Evolutionary conservation across 345 rosid species (phyloP).

Genomic region (Hibiscus mutabilis): DNA sequence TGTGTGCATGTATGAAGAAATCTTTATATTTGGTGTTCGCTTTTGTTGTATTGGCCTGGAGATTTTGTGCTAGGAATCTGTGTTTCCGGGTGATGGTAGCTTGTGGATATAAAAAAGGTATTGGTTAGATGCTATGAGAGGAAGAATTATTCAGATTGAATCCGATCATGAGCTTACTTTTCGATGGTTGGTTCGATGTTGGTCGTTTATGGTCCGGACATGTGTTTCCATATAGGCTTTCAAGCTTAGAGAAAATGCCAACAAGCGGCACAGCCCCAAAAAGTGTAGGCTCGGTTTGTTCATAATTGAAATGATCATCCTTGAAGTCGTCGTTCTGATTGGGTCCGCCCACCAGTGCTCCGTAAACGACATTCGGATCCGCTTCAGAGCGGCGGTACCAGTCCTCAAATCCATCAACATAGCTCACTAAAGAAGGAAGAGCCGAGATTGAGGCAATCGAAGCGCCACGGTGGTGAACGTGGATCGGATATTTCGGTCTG

Average conservation of each 20-base stretch:
- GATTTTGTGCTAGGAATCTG: conserved; percentile 22
- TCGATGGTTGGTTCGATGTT: conserved; percentile 10
- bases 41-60: conserved; percentile 20
- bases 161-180: no score
- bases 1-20: no score
- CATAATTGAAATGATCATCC: conserved; percentile 47
- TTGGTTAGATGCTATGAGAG: no score
- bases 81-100: conserved; percentile 21
- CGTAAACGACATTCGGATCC: conserved; percentile 46
- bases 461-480: conserved; percentile 78
- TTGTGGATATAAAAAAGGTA: no score
- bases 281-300: conserved; percentile 63
- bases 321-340: conserved; percentile 44
- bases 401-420: conserved; percentile 54
- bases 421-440: conserved; percentile 32
- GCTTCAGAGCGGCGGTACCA: conserved; percentile 43
- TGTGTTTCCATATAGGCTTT: conserved; percentile 22
- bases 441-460: conserved; percentile 44
- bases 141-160: no score
- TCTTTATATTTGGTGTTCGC: not conserved
- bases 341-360: conserved; percentile 66
- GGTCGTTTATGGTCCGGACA: conserved; percentile 24
- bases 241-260: conserved; percentile 55
- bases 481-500: conserved; percentile 40
- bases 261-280: conserved; percentile 44